A percentile compares a stretch with the other conserved stretches of the same genome.
These are phyloP conservation scores for Penicillium ochrochloron DNA, from an alignment of 495 filamentous ascomycete species.

Conservation along the genomic window DNA sequence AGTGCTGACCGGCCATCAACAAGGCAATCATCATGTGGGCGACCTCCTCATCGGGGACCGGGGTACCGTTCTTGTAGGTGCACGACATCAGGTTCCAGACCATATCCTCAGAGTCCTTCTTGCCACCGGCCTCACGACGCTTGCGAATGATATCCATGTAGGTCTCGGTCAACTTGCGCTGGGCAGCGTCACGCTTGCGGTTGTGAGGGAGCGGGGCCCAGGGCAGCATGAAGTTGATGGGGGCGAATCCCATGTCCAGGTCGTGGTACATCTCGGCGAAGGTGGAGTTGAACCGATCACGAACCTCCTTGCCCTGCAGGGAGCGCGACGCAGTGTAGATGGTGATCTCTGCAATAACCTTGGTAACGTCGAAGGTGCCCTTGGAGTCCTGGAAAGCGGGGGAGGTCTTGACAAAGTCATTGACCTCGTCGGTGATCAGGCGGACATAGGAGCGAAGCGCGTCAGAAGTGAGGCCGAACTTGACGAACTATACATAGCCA, in stretches of 20 bases:
- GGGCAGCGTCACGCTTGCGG: constrained; percentile 61
- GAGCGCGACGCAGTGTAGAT: constrained; percentile 70
- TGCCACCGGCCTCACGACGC: constrained; percentile 51
- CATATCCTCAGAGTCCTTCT: constrained; percentile 65
- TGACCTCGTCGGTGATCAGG: constrained; percentile 58
- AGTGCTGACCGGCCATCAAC: constrained; percentile 70
- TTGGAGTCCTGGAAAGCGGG: constrained; percentile 50
- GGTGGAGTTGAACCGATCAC: constrained; percentile 61
- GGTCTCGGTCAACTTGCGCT: constrained; percentile 58
- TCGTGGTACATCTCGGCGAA: constrained; percentile 69
- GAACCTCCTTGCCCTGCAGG: constrained; percentile 68
- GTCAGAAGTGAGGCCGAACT: constrained; percentile 65
- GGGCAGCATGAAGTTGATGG: constrained; percentile 69
- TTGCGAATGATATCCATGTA: constrained; percentile 65
- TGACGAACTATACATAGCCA: constrained; percentile 57
- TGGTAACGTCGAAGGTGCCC: constrained; percentile 57
- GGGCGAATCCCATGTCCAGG: constrained; percentile 66
- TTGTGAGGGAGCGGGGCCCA: constrained; percentile 68
- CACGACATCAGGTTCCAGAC: constrained; percentile 71
- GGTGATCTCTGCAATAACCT: constrained; percentile 63
- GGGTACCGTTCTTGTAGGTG: constrained; percentile 64
- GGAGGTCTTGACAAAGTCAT: constrained; percentile 53
- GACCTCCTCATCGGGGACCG: constrained; percentile 63
- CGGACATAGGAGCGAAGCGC: constrained; percentile 66
- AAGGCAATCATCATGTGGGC: constrained; percentile 73